Evolutionary conservation across 2,329 filamentous ascomycete genomes (phyloP), one percentile per base, ranked within the genome.

Genomic region (Trichoderma brevicompactum): DNA sequence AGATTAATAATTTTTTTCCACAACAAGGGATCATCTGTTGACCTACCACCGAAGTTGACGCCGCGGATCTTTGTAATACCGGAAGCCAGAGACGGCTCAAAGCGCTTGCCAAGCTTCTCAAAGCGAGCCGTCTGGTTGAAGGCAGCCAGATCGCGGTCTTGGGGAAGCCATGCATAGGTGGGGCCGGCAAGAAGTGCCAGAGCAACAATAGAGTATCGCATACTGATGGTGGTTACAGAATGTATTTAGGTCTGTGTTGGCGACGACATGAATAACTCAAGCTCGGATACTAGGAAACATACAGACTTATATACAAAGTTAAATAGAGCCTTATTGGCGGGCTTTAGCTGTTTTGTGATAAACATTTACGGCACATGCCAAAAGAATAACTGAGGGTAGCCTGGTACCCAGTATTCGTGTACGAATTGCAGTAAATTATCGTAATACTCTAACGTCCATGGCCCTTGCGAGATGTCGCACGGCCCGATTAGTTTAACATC

Each of bases 11-110:
- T 15, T 17, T 17, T 0, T 4, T 12, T 5, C 9, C 17, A 36
- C 2, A 1, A 19, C 8, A 19, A 36, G 23, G 2, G 3, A n/a
- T 34, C 9, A 7, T 23, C 15, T 8, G 13, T 38, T 6, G 7
- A 83, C 46, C 78, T 77, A 17, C 80, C 79, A 19, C 83, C 82
- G 48, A 85, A 76, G 71, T 85, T 85, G 65, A 86, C 83, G 46
- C 83, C 83, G 7, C 82, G 80, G 65, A 85, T 81, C 71, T 83
- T 83, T 15, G 53, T 67, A 12, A 68, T 49, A 36, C 67, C 67
- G 15, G 19, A 58, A 17, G 70, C 67, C 3, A 75, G 68, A 7
- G 67, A 67, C 13, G 74, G 74, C 66, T 72, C 50, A 60, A 73
- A 75, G 2, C 74, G 72, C 67, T 75, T 76, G 50, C 73, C 74